Evolutionary conservation across 2,329 filamentous ascomycete species (phyloP), one percentile per base, ranked within the genome.

Genomic region (Drechslerella coelobrocha): DNA sequence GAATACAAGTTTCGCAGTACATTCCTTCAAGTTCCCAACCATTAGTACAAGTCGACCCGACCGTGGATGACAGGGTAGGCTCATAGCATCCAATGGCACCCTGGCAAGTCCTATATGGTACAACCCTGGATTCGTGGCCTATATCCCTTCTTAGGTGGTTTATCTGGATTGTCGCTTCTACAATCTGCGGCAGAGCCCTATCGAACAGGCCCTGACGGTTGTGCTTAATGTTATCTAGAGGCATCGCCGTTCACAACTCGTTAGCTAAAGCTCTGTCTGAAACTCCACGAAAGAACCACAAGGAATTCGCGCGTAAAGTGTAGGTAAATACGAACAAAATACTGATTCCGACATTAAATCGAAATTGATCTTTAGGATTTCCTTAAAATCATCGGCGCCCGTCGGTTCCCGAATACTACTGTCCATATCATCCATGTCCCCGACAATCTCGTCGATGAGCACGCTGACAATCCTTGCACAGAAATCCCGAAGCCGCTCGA

Each of bases 371-470:
- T 23, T 34, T 3, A 69, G 3, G 4, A 41, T 17, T 21, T 21
- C 19, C 4, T 31, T 48, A 19, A n/a, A n/a, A n/a, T 56, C 56
- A 9, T 43, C 34, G 10, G 31, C 19, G n/a, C 45, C 45, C 24
- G 50, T 68, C 8, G 52, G 57, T 12, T 54, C 48, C 12, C 65
- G 53, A 2, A 10, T n/a, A 14, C 34, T 47, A 19, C 37, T 34
- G 2, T 53, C 52, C 1, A 17, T 26, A 14, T 43, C 27, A 1
- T 62, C 52, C 47, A 62, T 69, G 14, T 62, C 57, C 10, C 65
- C 65, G 14, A 69, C 53, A 54, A 69, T 53, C 19, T 69, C 65
- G 27, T 69, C 65, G 6, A 69, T 52, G 2, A 69, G 65, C 24
- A 26, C 52, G n/a, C 43, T 48, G 19, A 31, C 39, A 24, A 69